Base-by-base conservation (phyloP, 306 rosid species). In the Begonia loranthoides region DNA sequence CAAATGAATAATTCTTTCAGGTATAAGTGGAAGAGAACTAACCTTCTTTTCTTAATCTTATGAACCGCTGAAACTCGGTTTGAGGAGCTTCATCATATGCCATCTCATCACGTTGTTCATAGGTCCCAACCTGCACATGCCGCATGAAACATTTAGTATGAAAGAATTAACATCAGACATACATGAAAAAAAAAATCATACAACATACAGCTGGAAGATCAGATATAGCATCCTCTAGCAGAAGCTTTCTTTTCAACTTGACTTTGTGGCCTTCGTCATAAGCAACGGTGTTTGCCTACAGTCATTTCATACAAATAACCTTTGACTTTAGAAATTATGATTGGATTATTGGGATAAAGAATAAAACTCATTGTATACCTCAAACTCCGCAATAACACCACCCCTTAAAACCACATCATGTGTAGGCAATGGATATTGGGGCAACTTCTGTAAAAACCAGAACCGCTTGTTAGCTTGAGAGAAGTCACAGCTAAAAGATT, bases 401-500 rank as follows among this genome's bases (percentile, higher is more conserved):
- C 97, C 97, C 54, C 93, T 73, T 13, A 77, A 57, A 39, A 81
- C 63, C 12, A 84, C 93, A 59, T 81, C 87, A 50, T 88, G 95
- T 1, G 89, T 84, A 1, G 97, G 97, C 16, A 88, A 69, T 9
- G 97, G 89, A 49, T 72, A 88, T 36, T 66, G 88, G 44, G 97
- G 97, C 60, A 88, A 60, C 36, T 45, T 76, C 97, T 88, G 74
- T 66, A 50, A 57, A 41, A 52, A 0, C 45, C 3, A 45, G 38
- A 45, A 9, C 9, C 6, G 9, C 5, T 28, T 7, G 36, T 28
- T 28, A 28, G 6, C 6, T 28, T 28, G 36, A 28, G 48, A 13
- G 10, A 9, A 4, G 43, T 54, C 34, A 65, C 49, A 4, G 8
- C 36, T 13, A 17, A 39, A 9, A 62, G 4, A 1, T 7, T 13